phyloP scores from a whole-genome alignment of 2,329 filamentous ascomycete genomes.

The Diaporthe citrichinensis region DNA sequence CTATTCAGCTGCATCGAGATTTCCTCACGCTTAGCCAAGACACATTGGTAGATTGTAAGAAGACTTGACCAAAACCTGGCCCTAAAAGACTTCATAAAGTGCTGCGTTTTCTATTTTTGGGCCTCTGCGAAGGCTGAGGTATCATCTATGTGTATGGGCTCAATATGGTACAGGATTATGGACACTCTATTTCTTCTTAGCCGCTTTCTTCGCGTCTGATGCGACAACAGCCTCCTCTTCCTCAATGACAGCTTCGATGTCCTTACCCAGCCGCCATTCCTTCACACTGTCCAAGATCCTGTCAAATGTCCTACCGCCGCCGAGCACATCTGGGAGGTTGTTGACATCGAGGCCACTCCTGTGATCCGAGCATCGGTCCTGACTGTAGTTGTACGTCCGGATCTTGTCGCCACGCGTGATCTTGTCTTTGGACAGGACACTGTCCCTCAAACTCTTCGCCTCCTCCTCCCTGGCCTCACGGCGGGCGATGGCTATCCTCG shows the following conservation, averaged over 20 bases:
- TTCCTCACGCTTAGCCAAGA: neutral
- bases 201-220: conserved; percentile 42
- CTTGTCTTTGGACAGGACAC: conserved; percentile 82
- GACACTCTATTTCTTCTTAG: conserved; percentile 43
- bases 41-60: neutral
- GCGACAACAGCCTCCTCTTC: conserved; percentile 68
- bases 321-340: conserved; percentile 84
- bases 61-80: neutral
- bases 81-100: neutral
- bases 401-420: conserved; percentile 96
- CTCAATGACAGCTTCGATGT: conserved; percentile 78
- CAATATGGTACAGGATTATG: neutral
- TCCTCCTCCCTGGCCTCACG: conserved; percentile 89
- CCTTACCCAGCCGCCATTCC: conserved; percentile 81
- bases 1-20: neutral
- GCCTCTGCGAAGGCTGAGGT: conserved; percentile 2
- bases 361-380: conserved; percentile 89
- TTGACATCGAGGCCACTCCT: conserved; percentile 84
- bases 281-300: conserved; percentile 83
- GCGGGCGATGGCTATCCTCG: conserved; percentile 83
- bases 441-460: conserved; percentile 79
- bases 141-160: conserved; percentile 26
- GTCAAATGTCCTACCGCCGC: conserved; percentile 79
- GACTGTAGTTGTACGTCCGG: conserved; percentile 86
- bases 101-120: neutral